Conservation (phyloP, 2,329 filamentous ascomycete species). For the Mycosphaerella sp. region DNA sequence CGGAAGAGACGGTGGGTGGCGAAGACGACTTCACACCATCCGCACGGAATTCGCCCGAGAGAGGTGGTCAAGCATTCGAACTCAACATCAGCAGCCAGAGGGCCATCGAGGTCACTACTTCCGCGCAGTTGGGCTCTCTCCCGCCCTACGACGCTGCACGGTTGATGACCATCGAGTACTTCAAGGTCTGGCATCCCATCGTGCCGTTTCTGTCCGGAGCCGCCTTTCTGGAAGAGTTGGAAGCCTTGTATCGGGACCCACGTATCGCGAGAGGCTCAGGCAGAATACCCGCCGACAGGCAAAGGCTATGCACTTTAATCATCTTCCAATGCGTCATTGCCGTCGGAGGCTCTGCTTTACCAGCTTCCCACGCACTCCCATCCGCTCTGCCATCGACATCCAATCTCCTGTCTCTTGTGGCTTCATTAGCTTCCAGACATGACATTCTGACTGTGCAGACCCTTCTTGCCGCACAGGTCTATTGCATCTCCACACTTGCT, state of each 20-base stretch:
- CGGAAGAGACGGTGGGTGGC: slow-evolving; percentile 22
- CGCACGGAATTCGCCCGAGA: slow-evolving; percentile 19
- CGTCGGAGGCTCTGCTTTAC: slow-evolving; percentile 34
- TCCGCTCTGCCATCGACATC: slow-evolving; percentile 33
- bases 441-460: slow-evolving; percentile 46
- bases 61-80: slow-evolving; percentile 12
- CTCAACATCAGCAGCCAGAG: slow-evolving; percentile 16
- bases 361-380: slow-evolving; percentile 24
- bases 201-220: slow-evolving; percentile 50
- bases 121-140: slow-evolving; percentile 22
- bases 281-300: slow-evolving; percentile 19
- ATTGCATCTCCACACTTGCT: slow-evolving; percentile 45
- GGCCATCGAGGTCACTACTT: slow-evolving; percentile 17
- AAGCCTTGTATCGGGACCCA: slow-evolving; percentile 37
- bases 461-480: slow-evolving; percentile 45
- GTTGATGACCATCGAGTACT: slow-evolving; percentile 45
- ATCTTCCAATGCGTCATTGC: slow-evolving; percentile 50
- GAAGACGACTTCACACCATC: slow-evolving; percentile 21
- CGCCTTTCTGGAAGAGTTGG: slow-evolving; percentile 43
- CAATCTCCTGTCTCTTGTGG: slow-evolving; percentile 37
- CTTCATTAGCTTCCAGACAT: slow-evolving; percentile 37
- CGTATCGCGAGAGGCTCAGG: slow-evolving; percentile 27
- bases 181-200: slow-evolving; percentile 48
- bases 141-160: slow-evolving; percentile 34
- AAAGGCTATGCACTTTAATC: slow-evolving; percentile 32